These are phyloP conservation scores for Salix purpurea DNA, from an alignment of 345 rosid species.

Conservation along the genomic window DNA sequence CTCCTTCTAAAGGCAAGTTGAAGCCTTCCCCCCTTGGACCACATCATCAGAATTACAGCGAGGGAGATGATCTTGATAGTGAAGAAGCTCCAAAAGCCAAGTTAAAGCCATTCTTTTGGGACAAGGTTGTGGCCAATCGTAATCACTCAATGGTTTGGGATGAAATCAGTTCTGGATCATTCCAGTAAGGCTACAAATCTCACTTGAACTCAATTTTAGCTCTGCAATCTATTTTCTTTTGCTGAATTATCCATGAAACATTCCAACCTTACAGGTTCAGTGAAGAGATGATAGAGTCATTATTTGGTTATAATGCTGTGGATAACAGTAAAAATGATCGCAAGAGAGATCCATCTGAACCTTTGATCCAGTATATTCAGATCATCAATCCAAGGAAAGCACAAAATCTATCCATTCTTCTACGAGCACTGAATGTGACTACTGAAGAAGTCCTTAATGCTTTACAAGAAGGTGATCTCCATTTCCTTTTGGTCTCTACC, in stretches of 20 bases:
- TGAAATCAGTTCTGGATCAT: conserved; percentile 27
- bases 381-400: conserved; percentile 28
- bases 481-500: background rate
- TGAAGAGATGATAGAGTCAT: conserved; percentile 32
- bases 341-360: conserved; percentile 16
- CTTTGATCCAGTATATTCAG: conserved; percentile 13
- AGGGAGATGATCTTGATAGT: background rate
- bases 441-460: conserved; percentile 25
- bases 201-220: background rate
- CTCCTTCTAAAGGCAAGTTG: conserved; percentile 19
- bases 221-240: background rate
- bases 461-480: conserved; percentile 21
- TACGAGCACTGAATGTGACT: conserved; percentile 29
- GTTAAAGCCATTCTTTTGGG: conserved; percentile 32
- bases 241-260: background rate
- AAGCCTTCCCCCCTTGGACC: conserved; percentile 16
- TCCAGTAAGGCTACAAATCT: conserved; percentile 19
- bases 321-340: conserved; percentile 7
- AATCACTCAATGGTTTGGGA: conserved; percentile 30
- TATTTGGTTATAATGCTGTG: conserved; percentile 18
- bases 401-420: conserved; percentile 28
- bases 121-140: conserved; percentile 24
- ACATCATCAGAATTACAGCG: background rate
- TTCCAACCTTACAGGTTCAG: conserved; percentile 19
- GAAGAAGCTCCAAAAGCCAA: conserved; percentile 16